These are phyloP conservation scores for Dendrostoma leiphaemia DNA, from an alignment of 2,329 filamentous ascomycete species.

Conservation along the genomic window DNA sequence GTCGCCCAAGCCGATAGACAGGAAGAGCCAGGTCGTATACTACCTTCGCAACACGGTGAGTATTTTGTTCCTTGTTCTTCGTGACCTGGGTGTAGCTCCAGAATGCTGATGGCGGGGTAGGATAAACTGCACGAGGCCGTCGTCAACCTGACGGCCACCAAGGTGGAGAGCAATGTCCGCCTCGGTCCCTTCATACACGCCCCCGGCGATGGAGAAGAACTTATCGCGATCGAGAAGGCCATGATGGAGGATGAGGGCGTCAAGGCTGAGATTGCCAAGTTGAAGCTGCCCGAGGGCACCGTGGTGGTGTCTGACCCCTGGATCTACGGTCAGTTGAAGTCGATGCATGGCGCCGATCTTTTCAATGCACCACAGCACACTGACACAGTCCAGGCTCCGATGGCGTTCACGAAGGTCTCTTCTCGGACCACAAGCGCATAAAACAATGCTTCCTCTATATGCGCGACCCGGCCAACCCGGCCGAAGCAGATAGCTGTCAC, in stretches of 20 bases:
- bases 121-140: slow-evolving; percentile 62
- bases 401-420: slow-evolving; percentile 44
- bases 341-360: too few relatives aligned
- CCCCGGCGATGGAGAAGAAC: slow-evolving; percentile 58
- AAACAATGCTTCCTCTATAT: slow-evolving; percentile 69
- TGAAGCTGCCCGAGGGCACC: slow-evolving; percentile 58
- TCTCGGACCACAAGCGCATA: slow-evolving; percentile 42
- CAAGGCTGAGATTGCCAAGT: slow-evolving; percentile 58
- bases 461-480: slow-evolving; percentile 57
- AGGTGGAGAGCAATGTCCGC: slow-evolving; percentile 56
- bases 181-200: slow-evolving; percentile 58
- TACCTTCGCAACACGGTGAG: slow-evolving; percentile 59
- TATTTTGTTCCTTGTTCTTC: background rate
- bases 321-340: slow-evolving; percentile 52
- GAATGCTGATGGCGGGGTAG: slow-evolving; percentile 29
- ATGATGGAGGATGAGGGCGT: slow-evolving; percentile 55
- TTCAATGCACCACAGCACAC: background rate
- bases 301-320: slow-evolving; percentile 61
- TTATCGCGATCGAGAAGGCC: slow-evolving; percentile 54
- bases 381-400: slow-evolving; percentile 40
- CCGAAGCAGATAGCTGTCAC: slow-evolving; percentile 64
- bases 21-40: slow-evolving; percentile 55
- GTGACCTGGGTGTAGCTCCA: too few relatives aligned
- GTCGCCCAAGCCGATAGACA: slow-evolving; percentile 39
- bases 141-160: slow-evolving; percentile 47